A percentile compares a stretch with the other conserved stretches of the same genome.
phyloP scores from a whole-genome alignment of 805 yeast species.

The Wickerhamomyces strasburgensis region DNA sequence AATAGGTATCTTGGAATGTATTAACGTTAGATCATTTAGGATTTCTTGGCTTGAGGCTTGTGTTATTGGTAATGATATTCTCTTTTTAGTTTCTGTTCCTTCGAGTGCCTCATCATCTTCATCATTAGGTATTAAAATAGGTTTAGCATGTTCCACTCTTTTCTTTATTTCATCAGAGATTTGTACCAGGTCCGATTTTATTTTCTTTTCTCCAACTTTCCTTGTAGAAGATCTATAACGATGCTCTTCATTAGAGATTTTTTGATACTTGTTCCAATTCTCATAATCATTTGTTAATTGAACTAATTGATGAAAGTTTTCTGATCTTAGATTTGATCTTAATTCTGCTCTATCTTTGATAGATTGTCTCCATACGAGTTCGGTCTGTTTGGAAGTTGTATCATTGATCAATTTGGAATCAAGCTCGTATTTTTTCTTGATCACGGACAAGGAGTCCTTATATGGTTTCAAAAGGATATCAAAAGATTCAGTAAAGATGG shows the following conservation, averaged over 20 bases:
- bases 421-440: conserved; percentile 16
- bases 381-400: conserved; percentile 12
- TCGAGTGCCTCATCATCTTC: background rate
- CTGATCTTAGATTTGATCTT: conserved; percentile 8
- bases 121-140: background rate
- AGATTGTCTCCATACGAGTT: conserved; percentile 22
- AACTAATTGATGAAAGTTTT: background rate
- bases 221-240: conserved; percentile 15
- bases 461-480: conserved; percentile 14
- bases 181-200: conserved; percentile 10
- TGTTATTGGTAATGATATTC: conserved; percentile 6
- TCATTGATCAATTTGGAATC: conserved; percentile 18
- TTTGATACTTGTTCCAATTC: conserved; percentile 9
- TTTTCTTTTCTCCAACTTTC: conserved; percentile 18
- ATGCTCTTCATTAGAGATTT: conserved; percentile 7
- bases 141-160: conserved; percentile 1
- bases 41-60: conserved; percentile 14
- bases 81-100: conserved; percentile 2
- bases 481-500: conserved; percentile 22
- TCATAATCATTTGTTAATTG: conserved; percentile 15
- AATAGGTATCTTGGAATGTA: conserved; percentile 5
- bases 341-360: conserved; percentile 14
- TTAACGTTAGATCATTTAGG: conserved; percentile 12
- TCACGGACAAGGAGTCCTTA: conserved; percentile 6
- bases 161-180: conserved; percentile 12